Base-by-base conservation (phyloP, 305 asterid genomes). In the Fraxinus baroniana region DNA sequence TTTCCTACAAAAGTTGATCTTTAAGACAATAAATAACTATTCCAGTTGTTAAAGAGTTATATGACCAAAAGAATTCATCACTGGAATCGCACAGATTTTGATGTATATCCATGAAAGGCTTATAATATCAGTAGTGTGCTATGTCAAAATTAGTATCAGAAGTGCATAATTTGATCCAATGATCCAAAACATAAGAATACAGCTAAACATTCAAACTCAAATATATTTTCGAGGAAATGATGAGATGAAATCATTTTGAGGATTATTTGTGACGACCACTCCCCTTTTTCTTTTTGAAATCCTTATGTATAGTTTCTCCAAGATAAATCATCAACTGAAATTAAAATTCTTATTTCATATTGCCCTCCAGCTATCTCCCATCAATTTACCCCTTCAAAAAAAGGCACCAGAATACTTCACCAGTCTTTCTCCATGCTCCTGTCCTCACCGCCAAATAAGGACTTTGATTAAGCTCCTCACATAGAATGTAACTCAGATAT, bases 1-100 rank as follows among this genome's bases (percentile, higher is more conserved):
- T 89, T 73, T 89, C 92, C 94, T 89, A 87, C 78, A 80, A 79
- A 35, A 44, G 3, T 68, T 20, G 32, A 62, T 20, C 37, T 37
- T 3, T 77, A 5, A 13, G 62, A 36, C n/a, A 44, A 26, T 22
- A 46, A 68, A 39, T 33, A 64, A 55, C 35, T 9, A 10, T 18
- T 32, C 60, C 68, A 36, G 36, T 2, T 5, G 33, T 35, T 22
- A 37, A 57, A 57, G 32, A 66, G 7, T 30, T 68, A 20, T 68
- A 28, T 28, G 20, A 68, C 35, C 37, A 68, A 33, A 13, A 62
- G 71, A 62, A 9, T 68, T 30, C 33, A 70, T n/a, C 33, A 36
- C 74, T 71, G 18, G 52, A 46, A 10, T 46, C 32, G 37, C 70
- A 71, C 74, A 79, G 30, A 30, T 28, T 12, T 20, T 13, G 39